Conservation (phyloP, 2,329 filamentous ascomycete genomes). For the Anisogramma anomala region DNA sequence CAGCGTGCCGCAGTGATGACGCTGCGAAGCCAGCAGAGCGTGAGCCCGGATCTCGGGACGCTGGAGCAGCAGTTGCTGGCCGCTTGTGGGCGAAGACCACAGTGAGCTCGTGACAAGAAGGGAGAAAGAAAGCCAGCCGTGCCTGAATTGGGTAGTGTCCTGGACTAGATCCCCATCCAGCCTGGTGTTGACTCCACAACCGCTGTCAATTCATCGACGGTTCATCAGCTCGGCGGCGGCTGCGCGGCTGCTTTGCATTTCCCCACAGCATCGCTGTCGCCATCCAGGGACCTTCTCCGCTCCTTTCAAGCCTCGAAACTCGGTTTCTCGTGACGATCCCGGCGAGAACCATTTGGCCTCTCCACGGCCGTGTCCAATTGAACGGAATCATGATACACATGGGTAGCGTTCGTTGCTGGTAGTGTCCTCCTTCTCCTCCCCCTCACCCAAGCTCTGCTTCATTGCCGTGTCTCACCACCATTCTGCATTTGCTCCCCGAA, state of each 20-base stretch:
- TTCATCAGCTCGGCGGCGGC: neutral
- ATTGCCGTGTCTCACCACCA: too few species aligned
- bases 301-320: neutral
- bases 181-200: too few species aligned
- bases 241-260: neutral
- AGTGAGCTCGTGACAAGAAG: neutral
- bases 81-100: conserved; percentile 31
- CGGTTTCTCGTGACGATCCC: neutral
- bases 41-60: conserved; percentile 45
- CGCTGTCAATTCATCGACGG: too few species aligned
- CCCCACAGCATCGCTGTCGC: neutral
- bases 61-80: conserved; percentile 30
- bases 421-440: too few species aligned
- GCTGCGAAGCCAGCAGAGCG: conserved; percentile 61
- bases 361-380: neutral
- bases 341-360: neutral
- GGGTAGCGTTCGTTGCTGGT: too few species aligned
- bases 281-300: neutral
- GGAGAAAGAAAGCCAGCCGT: neutral
- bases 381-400: too few species aligned
- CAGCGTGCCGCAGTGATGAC: conserved; percentile 73
- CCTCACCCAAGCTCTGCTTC: too few species aligned
- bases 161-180: neutral
- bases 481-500: too few species aligned
- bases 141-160: neutral